Base-by-base conservation (phyloP, 345 rosid species). In the Salix arbutifolia region DNA sequence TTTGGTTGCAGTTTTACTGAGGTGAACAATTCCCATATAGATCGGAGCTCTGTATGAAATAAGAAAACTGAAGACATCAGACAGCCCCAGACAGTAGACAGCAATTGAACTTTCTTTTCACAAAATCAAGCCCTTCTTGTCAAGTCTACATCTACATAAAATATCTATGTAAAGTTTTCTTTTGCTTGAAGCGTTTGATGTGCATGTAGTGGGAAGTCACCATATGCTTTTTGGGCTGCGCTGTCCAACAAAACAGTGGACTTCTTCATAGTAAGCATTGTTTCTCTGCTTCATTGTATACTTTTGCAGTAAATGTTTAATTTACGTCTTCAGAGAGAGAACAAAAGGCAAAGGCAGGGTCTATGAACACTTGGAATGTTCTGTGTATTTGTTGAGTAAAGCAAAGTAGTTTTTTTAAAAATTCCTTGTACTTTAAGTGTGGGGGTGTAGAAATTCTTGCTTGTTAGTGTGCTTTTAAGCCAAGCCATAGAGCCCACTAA, bases 371-470 rank as follows among this genome's bases (percentile, higher is more conserved):
- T 79, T 85, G 80, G 83, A 85, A 86, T 78, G 70, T 68, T 77
- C 77, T 79, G 77, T 77, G 75, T 77, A 77, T 58, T 88, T 81
- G 87, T 85, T 88, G 88, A 94, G 98, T 94, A 87, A 93, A 95
- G 97, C 97, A 89, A 92, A 84, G 87, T 79, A 85, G 76, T 74
- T 40, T 5, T 76, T 85, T 81, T 83, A 73, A 68, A 75, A 79
- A 78, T 96, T 83, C 85, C 98, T 93, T 93, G 92, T 86, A 87
- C 99, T 92, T 93, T 73, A 96, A 92, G 97, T 77, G 89, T 86
- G 40, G 89, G 86, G 87, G 73, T 87, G 87, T 83, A 83, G 88
- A 82, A 89, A 88, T 86, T 88, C 85, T 76, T 79, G 86, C 82
- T 78, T 76, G 84, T 90, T 89, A 87, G 87, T 90, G 75, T 86